Evolutionary conservation across 495 filamentous ascomycete species (phyloP), one percentile per base, ranked within the genome.

Genomic region (Penicillium daleae): DNA sequence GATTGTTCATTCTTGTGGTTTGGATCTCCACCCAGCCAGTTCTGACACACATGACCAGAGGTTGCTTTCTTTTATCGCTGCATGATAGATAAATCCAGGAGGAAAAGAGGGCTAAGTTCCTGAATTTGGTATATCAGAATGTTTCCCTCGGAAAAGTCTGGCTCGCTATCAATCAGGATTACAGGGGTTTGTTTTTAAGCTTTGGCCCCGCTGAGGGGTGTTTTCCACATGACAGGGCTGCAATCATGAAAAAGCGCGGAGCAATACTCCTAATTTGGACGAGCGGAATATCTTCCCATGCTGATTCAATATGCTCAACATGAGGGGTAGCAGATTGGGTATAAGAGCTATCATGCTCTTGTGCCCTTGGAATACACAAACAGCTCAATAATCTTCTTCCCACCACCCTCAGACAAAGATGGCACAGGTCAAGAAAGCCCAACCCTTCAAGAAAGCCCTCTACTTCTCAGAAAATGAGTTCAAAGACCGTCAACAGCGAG

Each of bases 371-470:
- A 46, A 12, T 7, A n/a, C 26, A 12, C 29, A 59, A 19, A 59
- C 6, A 49, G 21, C 57, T 40, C 32, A 51, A 19, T 12, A 19
- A 50, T n/a, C 31, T 49, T 17, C 44, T 51, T 8, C 13, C 27
- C 29, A 9, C 22, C 2, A 12, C 15, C 15, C 10, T n/a, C 1
- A 39, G 1, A 59, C 19, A 6, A 63, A 48, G 33, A 70, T 70
- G 64, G 57, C 37, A 19, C 12, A 53, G 3, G 0, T 63, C 13
- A 67, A 68, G 42, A 71, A 66, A 39, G 26, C 60, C 54, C 57
- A 61, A 10, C 68, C 66, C 4, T 71, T 71, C 55, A 63, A 68
- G 27, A 66, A 66, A 22, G 60, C 65, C 27, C 66, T 71, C 3
- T 56, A 64, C 33, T 71, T 71, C 32, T 59, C 63, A n/a, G 60